A percentile compares a stretch with the other conserved stretches of the same genome.
These are phyloP conservation scores for Aureobasidium sp. DNA, from an alignment of 2,329 filamentous ascomycete genomes.

Conservation along the genomic window DNA sequence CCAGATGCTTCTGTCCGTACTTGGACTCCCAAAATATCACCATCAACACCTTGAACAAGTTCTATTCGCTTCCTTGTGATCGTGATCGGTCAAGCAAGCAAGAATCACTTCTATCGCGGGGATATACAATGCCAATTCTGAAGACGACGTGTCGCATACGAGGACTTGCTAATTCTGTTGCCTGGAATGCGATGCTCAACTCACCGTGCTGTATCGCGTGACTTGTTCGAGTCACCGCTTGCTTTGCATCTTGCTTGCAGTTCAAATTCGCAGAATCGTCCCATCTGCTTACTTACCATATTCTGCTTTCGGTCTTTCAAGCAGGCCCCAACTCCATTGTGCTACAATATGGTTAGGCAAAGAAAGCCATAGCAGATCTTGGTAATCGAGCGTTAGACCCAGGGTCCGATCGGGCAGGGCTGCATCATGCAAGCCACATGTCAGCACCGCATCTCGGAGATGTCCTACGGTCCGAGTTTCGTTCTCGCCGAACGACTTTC, in stretches of 20 bases:
- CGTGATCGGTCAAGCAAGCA: not conserved
- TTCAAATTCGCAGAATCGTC: not conserved
- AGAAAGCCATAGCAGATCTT: slow-evolving; percentile 11
- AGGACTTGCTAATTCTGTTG: not conserved
- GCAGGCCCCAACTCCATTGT: not conserved
- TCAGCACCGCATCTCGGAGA: slow-evolving; percentile 3
- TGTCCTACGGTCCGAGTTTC: slow-evolving; percentile 3
- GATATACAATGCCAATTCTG: no score
- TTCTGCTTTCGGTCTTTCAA: not conserved
- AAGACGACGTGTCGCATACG: not conserved
- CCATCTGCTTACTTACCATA: not conserved
- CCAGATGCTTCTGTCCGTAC: slow-evolving; percentile 7
- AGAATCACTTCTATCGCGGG: no score
- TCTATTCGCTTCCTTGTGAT: not conserved
- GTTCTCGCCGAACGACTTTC: not conserved
- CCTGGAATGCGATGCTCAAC: not conserved
- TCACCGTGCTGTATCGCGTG: slow-evolving; percentile 3
- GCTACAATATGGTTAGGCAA: not conserved
- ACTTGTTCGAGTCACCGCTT: slow-evolving; percentile 3
- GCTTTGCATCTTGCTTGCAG: not conserved
- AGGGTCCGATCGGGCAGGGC: slow-evolving; percentile 11
- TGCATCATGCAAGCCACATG: slow-evolving; percentile 11
- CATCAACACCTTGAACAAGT: not conserved
- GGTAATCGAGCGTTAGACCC: slow-evolving; percentile 3
- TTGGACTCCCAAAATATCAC: slow-evolving; percentile 3